A percentile compares a stretch with the other conserved stretches of the same genome.
phyloP scores from a whole-genome alignment of 345 rosid species.

The Erysimum cheiranthoides region DNA sequence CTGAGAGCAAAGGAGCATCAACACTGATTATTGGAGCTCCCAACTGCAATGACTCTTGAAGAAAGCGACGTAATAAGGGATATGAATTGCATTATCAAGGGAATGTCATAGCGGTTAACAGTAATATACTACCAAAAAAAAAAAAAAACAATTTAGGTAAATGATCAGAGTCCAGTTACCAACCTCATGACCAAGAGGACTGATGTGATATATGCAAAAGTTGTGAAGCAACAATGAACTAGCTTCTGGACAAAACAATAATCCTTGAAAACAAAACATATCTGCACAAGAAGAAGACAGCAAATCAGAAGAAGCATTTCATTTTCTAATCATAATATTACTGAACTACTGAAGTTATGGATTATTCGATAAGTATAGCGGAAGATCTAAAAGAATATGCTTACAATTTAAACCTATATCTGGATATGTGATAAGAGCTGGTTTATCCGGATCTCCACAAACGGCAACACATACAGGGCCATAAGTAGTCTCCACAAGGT shows the following conservation, averaged over 20 bases:
- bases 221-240: conserved; percentile 89
- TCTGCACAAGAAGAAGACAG: conserved; percentile 53
- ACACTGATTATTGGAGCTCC: conserved; percentile 73
- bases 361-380: neutral
- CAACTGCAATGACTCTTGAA: conserved; percentile 90
- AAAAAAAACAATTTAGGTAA: neutral
- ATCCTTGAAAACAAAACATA: conserved; percentile 88
- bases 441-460: conserved; percentile 93
- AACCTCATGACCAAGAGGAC: conserved; percentile 99
- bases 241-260: conserved; percentile 89
- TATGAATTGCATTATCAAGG: conserved; percentile 45
- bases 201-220: conserved; percentile 95
- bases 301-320: conserved; percentile 3
- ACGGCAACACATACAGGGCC: conserved; percentile 83
- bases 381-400: conserved; percentile 30
- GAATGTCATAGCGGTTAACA: neutral
- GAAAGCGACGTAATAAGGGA: conserved; percentile 58
- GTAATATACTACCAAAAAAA: neutral
- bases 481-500: conserved; percentile 62
- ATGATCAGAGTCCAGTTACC: conserved; percentile 47
- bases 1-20: conserved; percentile 72
- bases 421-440: conserved; percentile 92
- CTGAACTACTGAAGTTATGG: neutral
- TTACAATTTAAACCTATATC: conserved; percentile 89
- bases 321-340: neutral